Base-by-base conservation (phyloP, 73 alveolate genomes). In the Paramecium pentaurelia region DNA sequence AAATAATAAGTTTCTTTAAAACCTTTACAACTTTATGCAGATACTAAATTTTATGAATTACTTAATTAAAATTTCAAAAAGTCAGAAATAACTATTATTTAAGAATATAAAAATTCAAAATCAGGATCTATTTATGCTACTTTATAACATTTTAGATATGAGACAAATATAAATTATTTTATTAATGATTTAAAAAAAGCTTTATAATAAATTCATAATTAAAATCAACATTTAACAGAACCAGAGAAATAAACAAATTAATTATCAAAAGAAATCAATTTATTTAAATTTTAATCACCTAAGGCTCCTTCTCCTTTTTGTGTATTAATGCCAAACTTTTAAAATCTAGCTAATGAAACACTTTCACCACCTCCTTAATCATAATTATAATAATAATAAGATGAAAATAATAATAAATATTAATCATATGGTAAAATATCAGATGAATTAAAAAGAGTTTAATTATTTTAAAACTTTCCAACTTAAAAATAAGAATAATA, bases 241-340 rank as follows among this genome's bases (percentile, higher is more conserved):
- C 64, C 44, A 80, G 75, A 45, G 20, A 45, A 25, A 28, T 49
- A 45, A 27, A 20, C 12, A 7, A 27, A 11, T 44, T 20, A 20
- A 8, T 64, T 28, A 45, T 80, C 91, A 11, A 80, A 75, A n/a
- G 88, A 80, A 45, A 80, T 80, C 2, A 45, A 8, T 7, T 16
- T 44, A 45, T 80, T 80, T 9, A 80, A 20, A 27, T 44, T 40
- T 27, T 20, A 22, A 45, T 80, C 71, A 32, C 77, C 91, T 10
- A 40, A 47, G 30, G 91, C 91, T 18, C 91, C 91, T 20, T 49
- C 91, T 27, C 91, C 91, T 8, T 27, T 27, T 4, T 32, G 75
- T 47, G 91, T 80, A 45, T 45, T 80, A 18, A 80, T 80, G 91
- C 77, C 71, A 12, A 75, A 75, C 2, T 75, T 75, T 42, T 34